Evolutionary conservation across 306 rosid genomes (phyloP).

Genomic region (Canavalia gladiata): DNA sequence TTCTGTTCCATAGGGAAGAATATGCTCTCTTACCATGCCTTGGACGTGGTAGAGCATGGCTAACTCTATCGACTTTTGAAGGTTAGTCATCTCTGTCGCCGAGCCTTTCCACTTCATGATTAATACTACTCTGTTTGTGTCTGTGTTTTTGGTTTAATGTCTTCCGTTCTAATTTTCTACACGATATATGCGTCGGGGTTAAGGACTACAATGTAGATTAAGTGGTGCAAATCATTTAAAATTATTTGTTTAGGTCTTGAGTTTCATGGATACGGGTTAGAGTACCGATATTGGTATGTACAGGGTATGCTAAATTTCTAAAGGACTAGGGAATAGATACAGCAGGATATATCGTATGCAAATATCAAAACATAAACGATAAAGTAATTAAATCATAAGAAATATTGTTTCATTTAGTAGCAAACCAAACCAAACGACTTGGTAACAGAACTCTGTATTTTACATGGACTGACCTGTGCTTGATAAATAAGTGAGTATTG

Average conservation of each 20-base stretch:
- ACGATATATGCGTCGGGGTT: constrained; percentile 1
- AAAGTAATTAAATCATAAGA: constrained; percentile 2
- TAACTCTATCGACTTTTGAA: constrained; percentile 33
- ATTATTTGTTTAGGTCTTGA: not conserved
- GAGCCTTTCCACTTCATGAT: not conserved
- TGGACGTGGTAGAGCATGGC: constrained; percentile 43
- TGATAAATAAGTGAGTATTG: constrained; percentile 1
- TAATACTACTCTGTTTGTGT: not conserved
- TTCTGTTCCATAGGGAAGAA: constrained; percentile 1
- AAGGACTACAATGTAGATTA: not conserved
- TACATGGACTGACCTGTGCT: constrained; percentile 18
- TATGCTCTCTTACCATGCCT: constrained; percentile 46
- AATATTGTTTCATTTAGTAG: constrained; percentile 5
- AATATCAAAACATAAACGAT: not conserved
- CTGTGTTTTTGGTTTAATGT: constrained; percentile 1
- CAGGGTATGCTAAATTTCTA: not conserved
- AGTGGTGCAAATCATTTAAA: constrained; percentile 2
- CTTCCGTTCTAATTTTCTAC: not conserved
- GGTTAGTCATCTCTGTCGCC: constrained; percentile 39
- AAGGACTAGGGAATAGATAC: not conserved
- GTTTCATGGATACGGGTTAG: not conserved
- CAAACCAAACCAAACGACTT: not conserved
- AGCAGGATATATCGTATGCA: not conserved
- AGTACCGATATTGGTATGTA: not conserved
- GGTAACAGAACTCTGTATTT: constrained; percentile 5